Conservation (phyloP, 441 rosid species). For the Viola pubescens region DNA sequence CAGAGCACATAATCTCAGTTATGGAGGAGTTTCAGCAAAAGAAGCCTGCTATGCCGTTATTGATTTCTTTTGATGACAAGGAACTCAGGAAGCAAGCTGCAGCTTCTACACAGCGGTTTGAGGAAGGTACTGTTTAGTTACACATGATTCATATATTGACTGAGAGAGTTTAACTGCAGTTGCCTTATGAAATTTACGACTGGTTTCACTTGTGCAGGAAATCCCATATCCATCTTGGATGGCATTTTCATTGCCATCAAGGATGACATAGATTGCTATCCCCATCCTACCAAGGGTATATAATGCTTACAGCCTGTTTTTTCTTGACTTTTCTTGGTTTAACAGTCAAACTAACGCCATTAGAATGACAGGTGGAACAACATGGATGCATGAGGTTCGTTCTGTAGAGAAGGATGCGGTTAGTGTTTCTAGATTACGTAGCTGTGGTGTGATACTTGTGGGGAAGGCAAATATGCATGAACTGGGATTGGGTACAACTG, state of each 20-base stretch:
- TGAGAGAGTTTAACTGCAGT: background rate
- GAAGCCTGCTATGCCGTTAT: conserved; percentile 54
- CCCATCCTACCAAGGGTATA: conserved; percentile 63
- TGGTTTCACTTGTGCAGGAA: conserved; percentile 42
- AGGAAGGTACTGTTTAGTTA: conserved; percentile 46
- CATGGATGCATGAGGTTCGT: conserved; percentile 73
- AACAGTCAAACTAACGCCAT: conserved; percentile 5
- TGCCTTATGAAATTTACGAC: conserved; percentile 8
- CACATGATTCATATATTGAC: background rate
- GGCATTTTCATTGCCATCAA: conserved; percentile 83
- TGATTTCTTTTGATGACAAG: conserved; percentile 52
- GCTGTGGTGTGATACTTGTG: conserved; percentile 70
- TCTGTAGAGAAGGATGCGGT: conserved; percentile 55
- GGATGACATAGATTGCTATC: conserved; percentile 84
- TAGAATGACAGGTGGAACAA: conserved; percentile 55
- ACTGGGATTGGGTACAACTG: conserved; percentile 83
- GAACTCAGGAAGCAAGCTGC: conserved; percentile 73
- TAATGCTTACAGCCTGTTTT: conserved; percentile 8
- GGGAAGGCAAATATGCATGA: conserved; percentile 98
- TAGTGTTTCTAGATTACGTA: conserved; percentile 61
- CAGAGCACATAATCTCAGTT: conserved; percentile 44
- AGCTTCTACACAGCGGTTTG: conserved; percentile 69
- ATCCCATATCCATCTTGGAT: conserved; percentile 65
- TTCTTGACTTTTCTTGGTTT: conserved; percentile 3
- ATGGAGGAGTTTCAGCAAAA: conserved; percentile 48